Percentiles rank a stretch among this genome's conserved stretches.
Evolutionary conservation across 768 basidiomycete species (phyloP).

Genomic region (Hericium erinaceus): DNA sequence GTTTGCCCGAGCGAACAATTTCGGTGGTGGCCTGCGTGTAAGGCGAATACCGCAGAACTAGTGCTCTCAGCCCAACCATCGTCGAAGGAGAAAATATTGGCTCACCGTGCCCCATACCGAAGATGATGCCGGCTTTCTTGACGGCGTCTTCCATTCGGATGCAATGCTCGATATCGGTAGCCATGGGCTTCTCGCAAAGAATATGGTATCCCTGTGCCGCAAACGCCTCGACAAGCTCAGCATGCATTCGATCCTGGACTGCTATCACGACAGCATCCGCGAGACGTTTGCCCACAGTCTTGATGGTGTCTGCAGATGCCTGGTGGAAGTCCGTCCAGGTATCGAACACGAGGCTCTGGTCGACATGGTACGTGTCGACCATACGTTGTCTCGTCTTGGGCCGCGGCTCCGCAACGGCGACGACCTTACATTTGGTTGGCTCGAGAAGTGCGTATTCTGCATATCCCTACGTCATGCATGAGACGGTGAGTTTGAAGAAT

Average conservation of each 20-base stretch:
- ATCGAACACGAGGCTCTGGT: constrained; percentile 59
- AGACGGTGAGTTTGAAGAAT: not conserved
- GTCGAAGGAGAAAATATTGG: constrained; percentile 1
- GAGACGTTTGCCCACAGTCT: constrained; percentile 55
- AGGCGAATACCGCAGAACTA: constrained; percentile 83
- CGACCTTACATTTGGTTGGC: constrained; percentile 63
- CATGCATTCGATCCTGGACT: constrained; percentile 75
- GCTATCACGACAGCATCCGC: constrained; percentile 78
- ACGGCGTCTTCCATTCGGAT: constrained; percentile 67
- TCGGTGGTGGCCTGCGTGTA: constrained; percentile 65
- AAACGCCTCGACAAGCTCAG: constrained; percentile 65
- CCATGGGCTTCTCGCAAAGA: constrained; percentile 91
- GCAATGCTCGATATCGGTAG: constrained; percentile 64
- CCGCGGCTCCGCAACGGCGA: constrained; percentile 81
- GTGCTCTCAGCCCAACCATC: not conserved
- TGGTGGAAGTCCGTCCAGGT: constrained; percentile 63
- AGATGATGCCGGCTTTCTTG: constrained; percentile 60
- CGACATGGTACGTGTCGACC: constrained; percentile 46
- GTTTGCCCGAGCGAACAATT: constrained; percentile 55
- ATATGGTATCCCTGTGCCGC: constrained; percentile 80
- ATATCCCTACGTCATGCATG: constrained; percentile 19
- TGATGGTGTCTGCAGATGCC: constrained; percentile 59
- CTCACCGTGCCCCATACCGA: constrained; percentile 82
- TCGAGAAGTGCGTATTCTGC: constrained; percentile 47
- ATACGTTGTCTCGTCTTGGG: constrained; percentile 52